Evolutionary conservation across 2,329 filamentous ascomycete genomes (phyloP).

Genomic region (Plenodomus lindquistii): DNA sequence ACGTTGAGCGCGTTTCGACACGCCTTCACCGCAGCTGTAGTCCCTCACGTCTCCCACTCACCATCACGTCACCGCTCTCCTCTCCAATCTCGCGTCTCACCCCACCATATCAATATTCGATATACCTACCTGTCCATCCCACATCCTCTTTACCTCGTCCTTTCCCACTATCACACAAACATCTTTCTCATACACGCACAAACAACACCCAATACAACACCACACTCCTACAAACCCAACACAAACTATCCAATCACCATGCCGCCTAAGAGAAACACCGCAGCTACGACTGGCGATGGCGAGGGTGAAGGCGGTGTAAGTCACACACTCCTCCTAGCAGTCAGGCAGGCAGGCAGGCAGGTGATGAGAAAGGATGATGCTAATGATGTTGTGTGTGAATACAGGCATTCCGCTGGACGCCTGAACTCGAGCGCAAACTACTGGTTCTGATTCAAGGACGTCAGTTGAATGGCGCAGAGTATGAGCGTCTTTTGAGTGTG

Average conservation of each 20-base stretch:
- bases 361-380: no score
- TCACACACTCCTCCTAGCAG: not conserved
- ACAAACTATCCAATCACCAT: not conserved
- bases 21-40: no score
- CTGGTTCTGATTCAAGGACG: constrained; percentile 18
- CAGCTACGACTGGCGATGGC: not conserved
- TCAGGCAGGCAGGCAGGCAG: no score
- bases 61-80: no score
- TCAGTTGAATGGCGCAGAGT: constrained; percentile 10
- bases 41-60: not conserved
- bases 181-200: not conserved
- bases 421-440: constrained; percentile 21
- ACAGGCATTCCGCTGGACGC: constrained; percentile 14
- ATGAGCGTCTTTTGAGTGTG: constrained; percentile 6
- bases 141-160: not conserved
- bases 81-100: no score
- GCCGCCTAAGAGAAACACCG: not conserved
- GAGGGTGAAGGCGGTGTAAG: constrained; percentile 5
- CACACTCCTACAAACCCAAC: not conserved
- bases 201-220: not conserved
- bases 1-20: no score
- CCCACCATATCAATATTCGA: no score
- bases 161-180: not conserved
- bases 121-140: no score
- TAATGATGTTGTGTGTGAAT: not conserved